phyloP scores from a whole-genome alignment of 129 eudicot species.

The Flaveria trinervia region DNA sequence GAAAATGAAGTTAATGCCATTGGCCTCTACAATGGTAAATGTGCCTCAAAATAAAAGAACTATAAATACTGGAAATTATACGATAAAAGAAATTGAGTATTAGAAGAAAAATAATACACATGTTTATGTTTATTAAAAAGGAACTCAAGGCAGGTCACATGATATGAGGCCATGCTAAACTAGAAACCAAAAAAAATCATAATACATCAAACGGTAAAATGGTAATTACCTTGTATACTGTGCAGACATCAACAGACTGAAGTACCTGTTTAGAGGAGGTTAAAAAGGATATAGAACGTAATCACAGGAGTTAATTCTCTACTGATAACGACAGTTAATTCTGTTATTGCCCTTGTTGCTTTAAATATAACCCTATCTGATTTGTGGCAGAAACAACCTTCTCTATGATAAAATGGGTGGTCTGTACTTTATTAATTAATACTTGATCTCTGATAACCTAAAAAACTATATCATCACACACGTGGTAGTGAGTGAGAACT shows the following conservation, averaged over 20 bases:
- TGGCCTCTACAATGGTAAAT: not conserved
- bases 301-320: slow-evolving; percentile 93
- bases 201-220: no score
- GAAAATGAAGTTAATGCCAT: not conserved
- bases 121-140: not conserved
- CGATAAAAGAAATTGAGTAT: not conserved
- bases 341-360: slow-evolving; percentile 94
- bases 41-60: not conserved
- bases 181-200: no score
- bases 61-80: not conserved
- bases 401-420: slow-evolving; percentile 89
- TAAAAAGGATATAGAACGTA: slow-evolving; percentile 83
- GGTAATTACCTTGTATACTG: no score
- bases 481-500: slow-evolving; percentile 12
- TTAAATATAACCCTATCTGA: slow-evolving; percentile 97
- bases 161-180: not conserved
- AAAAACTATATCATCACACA: not conserved
- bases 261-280: slow-evolving; percentile 94
- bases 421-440: slow-evolving; percentile 75
- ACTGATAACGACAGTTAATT: slow-evolving; percentile 76
- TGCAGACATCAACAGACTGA: slow-evolving; percentile 95
- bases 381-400: slow-evolving; percentile 94
- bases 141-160: not conserved
- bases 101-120: not conserved
- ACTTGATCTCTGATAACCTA: slow-evolving; percentile 91